Conservation (phyloP, 2,329 filamentous ascomycete species). For the Fusarium lyarnte region DNA sequence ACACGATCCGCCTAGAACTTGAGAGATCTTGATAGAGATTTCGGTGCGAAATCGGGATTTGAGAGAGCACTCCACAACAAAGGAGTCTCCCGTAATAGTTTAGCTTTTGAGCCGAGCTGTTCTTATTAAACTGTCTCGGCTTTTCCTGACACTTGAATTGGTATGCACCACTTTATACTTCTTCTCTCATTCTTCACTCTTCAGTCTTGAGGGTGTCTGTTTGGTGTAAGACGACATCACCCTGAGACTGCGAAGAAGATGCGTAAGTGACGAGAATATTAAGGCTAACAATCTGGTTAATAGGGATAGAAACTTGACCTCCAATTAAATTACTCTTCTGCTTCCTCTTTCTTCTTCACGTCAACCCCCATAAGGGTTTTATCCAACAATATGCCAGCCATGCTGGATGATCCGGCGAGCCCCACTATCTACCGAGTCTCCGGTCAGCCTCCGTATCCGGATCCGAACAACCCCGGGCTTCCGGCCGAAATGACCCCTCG, state of each 20-base stretch:
- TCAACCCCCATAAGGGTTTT: slow-evolving; percentile 15
- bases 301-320: not conserved
- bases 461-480: slow-evolving; percentile 68
- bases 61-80: slow-evolving; percentile 20
- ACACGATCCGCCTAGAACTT: slow-evolving; percentile 1
- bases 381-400: slow-evolving; percentile 72
- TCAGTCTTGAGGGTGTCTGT: slow-evolving; percentile 18
- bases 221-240: slow-evolving; percentile 26
- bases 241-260: not conserved
- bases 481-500: slow-evolving; percentile 75
- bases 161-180: slow-evolving; percentile 27
- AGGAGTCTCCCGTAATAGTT: slow-evolving; percentile 27
- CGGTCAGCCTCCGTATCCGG: slow-evolving; percentile 72
- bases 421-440: slow-evolving; percentile 76
- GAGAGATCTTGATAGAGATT: slow-evolving; percentile 11
- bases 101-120: slow-evolving; percentile 27
- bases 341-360: not conserved
- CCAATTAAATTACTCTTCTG: slow-evolving; percentile 12
- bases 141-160: slow-evolving; percentile 10
- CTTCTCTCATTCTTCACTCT: slow-evolving; percentile 10
- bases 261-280: slow-evolving; percentile 3
- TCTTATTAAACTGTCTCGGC: slow-evolving; percentile 24
- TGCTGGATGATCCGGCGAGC: slow-evolving; percentile 79
- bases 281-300: slow-evolving; percentile 9
- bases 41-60: slow-evolving; percentile 36